These are phyloP conservation scores for Venturiaceae sp. DNA, from an alignment of 2,329 filamentous ascomycete species.

Conservation along the genomic window DNA sequence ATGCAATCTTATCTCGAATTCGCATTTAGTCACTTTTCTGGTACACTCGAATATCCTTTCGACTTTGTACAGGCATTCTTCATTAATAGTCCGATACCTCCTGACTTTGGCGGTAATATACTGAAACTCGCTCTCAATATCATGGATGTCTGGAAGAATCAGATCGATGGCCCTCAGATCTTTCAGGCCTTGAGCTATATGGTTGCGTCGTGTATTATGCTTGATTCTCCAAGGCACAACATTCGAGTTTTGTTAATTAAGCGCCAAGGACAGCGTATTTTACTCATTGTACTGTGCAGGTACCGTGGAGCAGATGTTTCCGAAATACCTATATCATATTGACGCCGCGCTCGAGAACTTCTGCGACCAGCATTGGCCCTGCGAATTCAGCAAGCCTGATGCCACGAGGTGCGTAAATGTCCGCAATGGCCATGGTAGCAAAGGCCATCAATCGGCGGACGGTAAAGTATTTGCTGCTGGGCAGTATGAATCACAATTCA, in stretches of 20 bases:
- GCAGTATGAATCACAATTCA: conserved; percentile 28
- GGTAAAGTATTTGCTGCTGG: conserved; percentile 35
- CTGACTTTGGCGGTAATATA: conserved; percentile 40
- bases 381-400: conserved; percentile 26
- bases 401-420: conserved; percentile 35
- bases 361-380: conserved; percentile 36
- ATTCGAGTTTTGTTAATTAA: no score
- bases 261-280: no score
- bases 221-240: conserved; percentile 32
- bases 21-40: conserved; percentile 42
- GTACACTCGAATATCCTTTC: conserved; percentile 35
- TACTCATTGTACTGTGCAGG: no score
- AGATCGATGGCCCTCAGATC: conserved; percentile 17
- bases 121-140: conserved; percentile 36
- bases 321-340: conserved; percentile 32
- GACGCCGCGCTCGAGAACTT: conserved; percentile 35
- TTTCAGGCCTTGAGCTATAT: conserved; percentile 36
- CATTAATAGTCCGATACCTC: conserved; percentile 34
- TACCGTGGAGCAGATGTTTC: conserved; percentile 26
- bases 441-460: conserved; percentile 34
- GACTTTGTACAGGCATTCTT: conserved; percentile 41
- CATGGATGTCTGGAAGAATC: conserved; percentile 17
- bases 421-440: conserved; percentile 22
- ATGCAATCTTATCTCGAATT: conserved; percentile 38
- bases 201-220: conserved; percentile 41